Base-by-base conservation (phyloP, 768 basidiomycete species). In the Sarcodon aspratus region DNA sequence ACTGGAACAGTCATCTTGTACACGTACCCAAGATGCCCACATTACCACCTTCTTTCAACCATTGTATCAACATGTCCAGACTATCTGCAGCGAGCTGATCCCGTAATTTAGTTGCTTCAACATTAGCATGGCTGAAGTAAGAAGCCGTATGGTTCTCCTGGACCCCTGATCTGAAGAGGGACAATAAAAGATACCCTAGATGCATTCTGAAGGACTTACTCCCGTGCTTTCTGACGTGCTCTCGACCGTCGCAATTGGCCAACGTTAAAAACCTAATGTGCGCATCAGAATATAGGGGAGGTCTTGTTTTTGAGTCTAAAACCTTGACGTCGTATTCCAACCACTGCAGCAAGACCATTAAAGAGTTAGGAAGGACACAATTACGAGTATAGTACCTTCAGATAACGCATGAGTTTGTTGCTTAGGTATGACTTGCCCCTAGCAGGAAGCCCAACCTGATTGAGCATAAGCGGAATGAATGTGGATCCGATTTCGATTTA, bases 371-470 rank as follows among this genome's bases (percentile, higher is more conserved):
- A 13, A 3, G 17, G 32, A 36, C 7, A 36, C 0, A 46, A 45
- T 34, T 54, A 50, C 31, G 48, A 36, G 32, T 6, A 48, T 12
- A 47, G 33, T 54, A 91, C 95, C 66, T 89, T 87, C 37, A 99
- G 74, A 63, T 99, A 99, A 51, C 94, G 79, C 85, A 82, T 92
- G 52, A 99, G 78, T 68, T 95, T 98, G 67, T 99, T 99, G 63
- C 89, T 93, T 51, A 99, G 78, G 65, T 97, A 99, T 2, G 94
- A 97, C 68, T 99, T 99, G 13, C 96, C 96, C 50, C 96, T 75
- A 3, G 96, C 96, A n/a, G 96, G 96, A 40, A 99, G 67, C 31
- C 96, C 96, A 51, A 98, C 92, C 91, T 94, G 21, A 27, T 27
- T 27, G 21, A 27, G 21, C 21, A 27, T 27, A 27, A 27, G 21